A percentile compares a stretch with the other conserved stretches of the same genome.
These are phyloP conservation scores for Delonix regia DNA, from an alignment of 306 rosid genomes.

Conservation along the genomic window DNA sequence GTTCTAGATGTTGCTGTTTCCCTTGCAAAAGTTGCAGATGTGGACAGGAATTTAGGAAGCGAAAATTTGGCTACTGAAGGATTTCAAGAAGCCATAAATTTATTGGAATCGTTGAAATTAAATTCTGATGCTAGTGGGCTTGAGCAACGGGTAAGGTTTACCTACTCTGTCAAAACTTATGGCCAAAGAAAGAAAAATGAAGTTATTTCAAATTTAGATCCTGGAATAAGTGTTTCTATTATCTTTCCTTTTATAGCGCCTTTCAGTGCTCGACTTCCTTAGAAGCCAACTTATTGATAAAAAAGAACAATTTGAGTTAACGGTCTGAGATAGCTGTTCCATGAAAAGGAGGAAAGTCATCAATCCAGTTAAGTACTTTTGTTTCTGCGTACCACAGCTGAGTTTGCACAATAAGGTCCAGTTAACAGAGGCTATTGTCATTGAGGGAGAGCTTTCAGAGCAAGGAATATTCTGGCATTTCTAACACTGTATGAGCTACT, in stretches of 20 bases:
- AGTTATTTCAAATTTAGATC: slow-evolving; percentile 18
- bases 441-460: slow-evolving; percentile 32
- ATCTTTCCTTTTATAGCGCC: slow-evolving; percentile 46
- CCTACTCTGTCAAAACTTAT: neutral
- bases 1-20: slow-evolving; percentile 81
- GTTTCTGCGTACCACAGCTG: slow-evolving; percentile 5
- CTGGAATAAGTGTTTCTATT: slow-evolving; percentile 15
- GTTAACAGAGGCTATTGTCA: slow-evolving; percentile 10
- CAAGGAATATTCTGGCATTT: slow-evolving; percentile 28
- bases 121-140: slow-evolving; percentile 61
- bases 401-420: slow-evolving; percentile 29
- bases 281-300: slow-evolving; percentile 63
- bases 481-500: slow-evolving; percentile 28
- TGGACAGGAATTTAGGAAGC: slow-evolving; percentile 73
- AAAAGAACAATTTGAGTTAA: slow-evolving; percentile 47
- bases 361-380: slow-evolving; percentile 17
- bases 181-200: neutral
- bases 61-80: slow-evolving; percentile 72
- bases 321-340: slow-evolving; percentile 33
- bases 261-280: slow-evolving; percentile 74
- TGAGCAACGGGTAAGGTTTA: slow-evolving; percentile 64
- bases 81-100: slow-evolving; percentile 79
- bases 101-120: slow-evolving; percentile 67
- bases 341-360: slow-evolving; percentile 14
- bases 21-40: slow-evolving; percentile 91